A percentile compares a stretch with the other conserved stretches of the same genome.
Evolutionary conservation across 2,329 filamentous ascomycete species (phyloP).

Genomic region (Pestalotiopsis sp.): DNA sequence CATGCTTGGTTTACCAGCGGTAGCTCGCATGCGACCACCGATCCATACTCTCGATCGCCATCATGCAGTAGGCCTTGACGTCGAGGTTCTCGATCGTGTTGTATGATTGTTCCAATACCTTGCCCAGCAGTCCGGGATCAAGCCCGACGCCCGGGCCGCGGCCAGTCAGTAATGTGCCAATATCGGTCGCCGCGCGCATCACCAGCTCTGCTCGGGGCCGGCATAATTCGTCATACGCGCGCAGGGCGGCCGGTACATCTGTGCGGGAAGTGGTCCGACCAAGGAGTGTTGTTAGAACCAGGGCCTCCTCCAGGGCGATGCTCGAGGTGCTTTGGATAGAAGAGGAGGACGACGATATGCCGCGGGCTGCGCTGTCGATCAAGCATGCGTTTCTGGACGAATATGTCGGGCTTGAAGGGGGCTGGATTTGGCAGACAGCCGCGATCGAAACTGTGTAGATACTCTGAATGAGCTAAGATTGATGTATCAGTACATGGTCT

Average conservation of each 20-base stretch:
- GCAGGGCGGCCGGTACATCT: conserved; percentile 24
- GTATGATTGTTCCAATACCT: conserved; percentile 20
- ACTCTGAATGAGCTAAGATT: conserved; percentile 27
- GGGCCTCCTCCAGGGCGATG: conserved; percentile 27
- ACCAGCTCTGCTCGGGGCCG: conserved; percentile 28
- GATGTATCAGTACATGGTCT: not conserved
- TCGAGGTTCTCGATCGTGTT: conserved; percentile 19
- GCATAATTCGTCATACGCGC: conserved; percentile 29
- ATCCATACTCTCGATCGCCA: conserved; percentile 25
- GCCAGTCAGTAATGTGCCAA: conserved; percentile 21
- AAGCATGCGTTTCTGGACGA: conserved; percentile 23
- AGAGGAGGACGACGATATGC: conserved; percentile 22
- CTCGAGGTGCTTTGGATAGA: conserved; percentile 1
- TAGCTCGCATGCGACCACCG: not conserved
- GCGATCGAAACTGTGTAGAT: conserved; percentile 32
- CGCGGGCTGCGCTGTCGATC: conserved; percentile 27
- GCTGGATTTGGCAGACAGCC: conserved; percentile 27
- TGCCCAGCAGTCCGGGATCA: conserved; percentile 16
- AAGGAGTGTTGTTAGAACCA: conserved; percentile 27
- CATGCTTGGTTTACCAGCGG: not conserved
- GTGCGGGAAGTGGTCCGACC: conserved; percentile 21
- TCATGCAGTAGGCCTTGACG: conserved; percentile 17
- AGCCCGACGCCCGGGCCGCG: conserved; percentile 22
- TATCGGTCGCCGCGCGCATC: conserved; percentile 18
- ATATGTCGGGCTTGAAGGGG: conserved; percentile 21